phyloP scores from a whole-genome alignment of 768 basidiomycete species.

The Xerocomellus amylosporus region DNA sequence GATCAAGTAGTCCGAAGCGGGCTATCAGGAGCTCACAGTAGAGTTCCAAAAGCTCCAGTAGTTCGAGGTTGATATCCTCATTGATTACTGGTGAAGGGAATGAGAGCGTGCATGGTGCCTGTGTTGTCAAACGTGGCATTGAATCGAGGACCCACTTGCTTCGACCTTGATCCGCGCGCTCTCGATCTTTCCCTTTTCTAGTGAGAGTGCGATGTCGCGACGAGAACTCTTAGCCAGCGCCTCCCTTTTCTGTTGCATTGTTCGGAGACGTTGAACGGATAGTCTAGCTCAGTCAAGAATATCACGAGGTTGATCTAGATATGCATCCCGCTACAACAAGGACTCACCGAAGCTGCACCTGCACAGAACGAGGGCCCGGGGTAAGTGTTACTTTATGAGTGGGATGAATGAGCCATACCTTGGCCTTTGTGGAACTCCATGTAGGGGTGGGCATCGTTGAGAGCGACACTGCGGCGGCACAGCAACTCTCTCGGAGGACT shows the following conservation, averaged over 20 bases:
- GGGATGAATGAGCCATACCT: conserved; percentile 34
- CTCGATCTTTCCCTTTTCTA: conserved; percentile 80
- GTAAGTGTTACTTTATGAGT: conserved; percentile 5
- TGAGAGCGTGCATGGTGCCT: conserved; percentile 9
- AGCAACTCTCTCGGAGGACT: not conserved
- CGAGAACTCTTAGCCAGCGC: conserved; percentile 74
- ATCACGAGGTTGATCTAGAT: not conserved
- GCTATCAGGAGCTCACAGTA: conserved; percentile 94
- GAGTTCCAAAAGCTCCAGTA: conserved; percentile 89
- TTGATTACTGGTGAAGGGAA: conserved; percentile 58
- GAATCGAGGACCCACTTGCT: conserved; percentile 51
- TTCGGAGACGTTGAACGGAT: conserved; percentile 81
- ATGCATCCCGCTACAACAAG: not conserved
- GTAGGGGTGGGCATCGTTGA: conserved; percentile 30
- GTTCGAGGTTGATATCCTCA: conserved; percentile 81
- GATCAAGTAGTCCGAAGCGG: conserved; percentile 88
- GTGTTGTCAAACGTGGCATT: conserved; percentile 16
- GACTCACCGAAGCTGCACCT: conserved; percentile 50
- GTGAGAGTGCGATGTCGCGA: conserved; percentile 74
- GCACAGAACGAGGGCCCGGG: not conserved
- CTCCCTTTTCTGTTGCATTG: conserved; percentile 88
- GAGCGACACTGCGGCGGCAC: not conserved
- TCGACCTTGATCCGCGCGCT: conserved; percentile 85
- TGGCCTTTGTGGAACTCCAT: conserved; percentile 65
- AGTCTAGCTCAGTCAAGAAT: conserved; percentile 46